A percentile compares a stretch with the other conserved stretches of the same genome.
These are phyloP conservation scores for Phytophthora chlamydospora DNA, from an alignment of 352 stramenopile species.

Conservation along the genomic window DNA sequence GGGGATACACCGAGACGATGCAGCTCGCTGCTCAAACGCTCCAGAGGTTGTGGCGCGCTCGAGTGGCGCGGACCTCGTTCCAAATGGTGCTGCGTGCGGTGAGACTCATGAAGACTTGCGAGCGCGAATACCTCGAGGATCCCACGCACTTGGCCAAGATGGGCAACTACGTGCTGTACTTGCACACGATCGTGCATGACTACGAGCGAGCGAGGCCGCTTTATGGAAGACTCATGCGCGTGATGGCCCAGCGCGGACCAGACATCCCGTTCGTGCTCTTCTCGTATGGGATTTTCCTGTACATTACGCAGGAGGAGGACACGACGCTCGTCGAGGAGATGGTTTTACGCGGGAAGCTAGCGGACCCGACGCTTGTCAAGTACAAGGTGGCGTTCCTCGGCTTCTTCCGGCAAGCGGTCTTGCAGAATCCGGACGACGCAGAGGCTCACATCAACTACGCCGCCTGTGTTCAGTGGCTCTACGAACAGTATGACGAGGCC, in stretches of 20 bases:
- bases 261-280: conserved; percentile 85
- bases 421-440: conserved; percentile 61
- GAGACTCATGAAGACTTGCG: conserved; percentile 71
- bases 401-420: conserved; percentile 78
- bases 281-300: conserved; percentile 76
- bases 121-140: conserved; percentile 77
- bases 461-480: conserved; percentile 76
- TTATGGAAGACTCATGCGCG: conserved; percentile 69
- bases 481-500: conserved; percentile 63
- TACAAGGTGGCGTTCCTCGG: conserved; percentile 82
- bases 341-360: conserved; percentile 57
- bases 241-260: conserved; percentile 78
- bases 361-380: conserved; percentile 60
- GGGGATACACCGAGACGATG: conserved; percentile 75
- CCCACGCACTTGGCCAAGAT: conserved; percentile 76
- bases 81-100: conserved; percentile 67
- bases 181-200: conserved; percentile 79
- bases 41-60: conserved; percentile 62
- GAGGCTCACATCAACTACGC: conserved; percentile 86
- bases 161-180: conserved; percentile 84
- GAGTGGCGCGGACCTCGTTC: conserved; percentile 61
- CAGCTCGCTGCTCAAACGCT: conserved; percentile 51
- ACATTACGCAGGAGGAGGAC: conserved; percentile 78
- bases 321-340: conserved; percentile 67
- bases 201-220: conserved; percentile 79